Evolutionary conservation across 257 asterid genomes (phyloP), one percentile per base, ranked within the genome.

Genomic region (Solanum appendiculatum): DNA sequence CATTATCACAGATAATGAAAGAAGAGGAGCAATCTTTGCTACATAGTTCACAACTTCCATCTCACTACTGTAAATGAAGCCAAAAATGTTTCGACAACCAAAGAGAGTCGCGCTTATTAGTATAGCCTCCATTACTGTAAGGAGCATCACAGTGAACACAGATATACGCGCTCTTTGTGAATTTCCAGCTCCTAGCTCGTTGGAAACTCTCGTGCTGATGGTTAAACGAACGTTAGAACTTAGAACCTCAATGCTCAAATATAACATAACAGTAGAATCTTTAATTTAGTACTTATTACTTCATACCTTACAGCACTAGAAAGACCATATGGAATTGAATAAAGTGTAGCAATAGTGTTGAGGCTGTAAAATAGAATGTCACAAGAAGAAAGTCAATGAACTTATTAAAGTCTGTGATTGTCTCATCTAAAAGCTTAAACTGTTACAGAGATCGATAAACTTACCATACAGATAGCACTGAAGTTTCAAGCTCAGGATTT

Each of bases 401-500:
- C 42, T 69, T 31, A 69, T 15, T 69, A 4, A 4, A 18, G n/a
- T 10, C 54, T 56, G 11, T 33, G 82, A 84, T 21, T 0, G 29
- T 20, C 9, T 73, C 51, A 73, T 36, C 82, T 73, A 73, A 73
- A 37, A 73, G 4, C 6, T 73, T 37, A 36, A 73, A 3, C 25
- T 69, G 14, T 31, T 69, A 69, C n/a, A 70, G 6, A 1, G 14
- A 33, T 3, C 5, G 20, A 60, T 60, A n/a, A 86, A 68, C 93
- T 16, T 92, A 96, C 98, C 98, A 95, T 18, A 95, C 95, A 18
- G 98, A 94, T 6, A 96, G 86, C 84, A 96, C 99, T 3, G 99
- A 96, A 87, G 98, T 90, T 89, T 96, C 99, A 81, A 96, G 98
- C 92, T 94, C 93, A 1, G 99, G 99, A 87, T 96, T 95, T 33